phyloP scores from a whole-genome alignment of 768 basidiomycete species.

The Daedalea quercina region DNA sequence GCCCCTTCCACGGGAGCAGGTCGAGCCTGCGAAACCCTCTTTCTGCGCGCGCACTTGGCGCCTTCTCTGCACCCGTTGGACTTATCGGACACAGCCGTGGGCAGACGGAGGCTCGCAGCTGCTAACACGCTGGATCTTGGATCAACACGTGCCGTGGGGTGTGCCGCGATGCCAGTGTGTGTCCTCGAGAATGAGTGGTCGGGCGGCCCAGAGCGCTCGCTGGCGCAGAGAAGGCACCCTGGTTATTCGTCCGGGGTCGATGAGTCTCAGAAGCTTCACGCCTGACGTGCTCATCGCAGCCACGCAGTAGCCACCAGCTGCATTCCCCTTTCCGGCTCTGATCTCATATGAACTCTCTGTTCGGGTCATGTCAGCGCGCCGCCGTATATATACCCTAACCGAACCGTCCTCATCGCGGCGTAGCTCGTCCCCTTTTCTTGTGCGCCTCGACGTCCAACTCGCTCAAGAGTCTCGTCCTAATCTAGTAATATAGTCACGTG shows the following conservation, averaged over 20 bases:
- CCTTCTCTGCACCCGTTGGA: neutral
- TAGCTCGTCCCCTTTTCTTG: neutral
- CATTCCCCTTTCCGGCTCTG: neutral
- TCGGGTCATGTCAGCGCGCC: neutral
- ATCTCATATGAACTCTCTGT: neutral
- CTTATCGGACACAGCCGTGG: neutral
- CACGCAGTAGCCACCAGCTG: neutral
- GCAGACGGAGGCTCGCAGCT: neutral
- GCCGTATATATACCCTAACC: neutral
- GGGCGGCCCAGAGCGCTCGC: neutral
- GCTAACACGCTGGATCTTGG: neutral
- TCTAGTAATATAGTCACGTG: neutral
- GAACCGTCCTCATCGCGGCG: neutral
- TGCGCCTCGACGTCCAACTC: neutral
- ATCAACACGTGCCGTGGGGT: neutral
- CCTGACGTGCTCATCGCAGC: neutral
- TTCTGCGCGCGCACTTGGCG: neutral
- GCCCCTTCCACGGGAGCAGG: neutral
- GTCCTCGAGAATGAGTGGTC: neutral
- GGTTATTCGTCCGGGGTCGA: neutral
- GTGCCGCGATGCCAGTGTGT: neutral
- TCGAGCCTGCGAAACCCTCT: neutral
- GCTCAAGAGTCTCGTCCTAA: neutral
- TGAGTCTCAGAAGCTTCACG: neutral
- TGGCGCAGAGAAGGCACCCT: conserved; percentile 1